Conservation (phyloP, 2,329 filamentous ascomycete species). For the Colletotrichum incanum region DNA sequence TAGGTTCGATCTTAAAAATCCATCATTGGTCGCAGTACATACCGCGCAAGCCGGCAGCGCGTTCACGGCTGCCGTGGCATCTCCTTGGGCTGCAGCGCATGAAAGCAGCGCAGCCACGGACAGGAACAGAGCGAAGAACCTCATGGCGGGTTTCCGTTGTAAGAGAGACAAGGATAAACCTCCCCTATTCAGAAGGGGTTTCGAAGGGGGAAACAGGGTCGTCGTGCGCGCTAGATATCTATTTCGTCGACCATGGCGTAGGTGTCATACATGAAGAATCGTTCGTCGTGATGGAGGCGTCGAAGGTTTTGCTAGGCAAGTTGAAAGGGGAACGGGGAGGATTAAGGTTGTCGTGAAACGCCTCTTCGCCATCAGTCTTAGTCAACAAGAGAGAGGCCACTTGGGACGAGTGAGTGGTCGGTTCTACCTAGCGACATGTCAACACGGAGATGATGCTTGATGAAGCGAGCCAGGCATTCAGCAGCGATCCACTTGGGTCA, state of each 20-base stretch:
- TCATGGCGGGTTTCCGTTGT: constrained; percentile 22
- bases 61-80: constrained; percentile 40
- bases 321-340: constrained; percentile 4
- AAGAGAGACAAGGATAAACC: constrained; percentile 9
- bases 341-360: constrained; percentile 42
- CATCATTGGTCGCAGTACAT: constrained; percentile 27
- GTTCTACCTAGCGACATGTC: constrained; percentile 28
- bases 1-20: background rate
- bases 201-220: background rate
- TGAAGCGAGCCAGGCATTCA: constrained; percentile 16
- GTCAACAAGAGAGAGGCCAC: constrained; percentile 26
- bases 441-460: constrained; percentile 41
- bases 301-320: constrained; percentile 3
- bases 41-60: constrained; percentile 53
- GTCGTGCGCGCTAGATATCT: constrained; percentile 35
- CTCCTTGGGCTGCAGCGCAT: constrained; percentile 30
- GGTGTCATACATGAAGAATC: constrained; percentile 7
- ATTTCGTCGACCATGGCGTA: constrained; percentile 34
- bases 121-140: constrained; percentile 32
- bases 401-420: constrained; percentile 30
- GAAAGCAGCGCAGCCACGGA: constrained; percentile 32
- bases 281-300: constrained; percentile 33
- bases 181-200: constrained; percentile 19
- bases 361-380: constrained; percentile 21
- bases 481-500: constrained; percentile 36